A percentile compares a stretch with the other conserved stretches of the same genome.
phyloP scores from a whole-genome alignment of 805 yeast species.

The Barnettozyma salicaria region DNA sequence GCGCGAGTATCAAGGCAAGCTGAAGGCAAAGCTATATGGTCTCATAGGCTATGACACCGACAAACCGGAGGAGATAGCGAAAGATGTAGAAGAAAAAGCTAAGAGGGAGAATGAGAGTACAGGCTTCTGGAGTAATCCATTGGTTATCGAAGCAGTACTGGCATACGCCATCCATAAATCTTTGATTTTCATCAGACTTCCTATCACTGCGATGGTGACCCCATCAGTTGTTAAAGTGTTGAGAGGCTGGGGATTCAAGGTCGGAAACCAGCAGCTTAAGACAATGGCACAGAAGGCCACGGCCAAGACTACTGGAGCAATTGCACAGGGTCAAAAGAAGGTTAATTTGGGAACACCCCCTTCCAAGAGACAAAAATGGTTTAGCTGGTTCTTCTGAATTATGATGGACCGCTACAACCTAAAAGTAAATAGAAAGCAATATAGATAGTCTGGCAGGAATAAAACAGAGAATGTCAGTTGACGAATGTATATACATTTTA shows the following conservation, averaged over 20 bases:
- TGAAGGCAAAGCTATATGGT: slow-evolving; percentile 36
- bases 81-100: slow-evolving; percentile 20
- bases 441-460: not conserved
- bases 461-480: no score
- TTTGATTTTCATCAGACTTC: slow-evolving; percentile 75
- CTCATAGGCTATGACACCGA: slow-evolving; percentile 54
- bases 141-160: slow-evolving; percentile 78
- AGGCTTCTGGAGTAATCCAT: slow-evolving; percentile 30
- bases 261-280: slow-evolving; percentile 47
- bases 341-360: slow-evolving; percentile 51
- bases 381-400: slow-evolving; percentile 47
- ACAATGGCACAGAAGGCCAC: slow-evolving; percentile 33
- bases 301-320: slow-evolving; percentile 31
- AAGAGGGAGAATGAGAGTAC: slow-evolving; percentile 11
- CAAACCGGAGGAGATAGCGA: slow-evolving; percentile 32
- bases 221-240: slow-evolving; percentile 67
- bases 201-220: slow-evolving; percentile 87
- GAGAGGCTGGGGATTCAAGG: slow-evolving; percentile 73
- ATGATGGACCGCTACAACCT: no score
- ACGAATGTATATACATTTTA: no score
- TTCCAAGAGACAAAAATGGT: slow-evolving; percentile 49
- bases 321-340: slow-evolving; percentile 29
- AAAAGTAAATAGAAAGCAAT: not conserved
- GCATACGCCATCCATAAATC: slow-evolving; percentile 94
- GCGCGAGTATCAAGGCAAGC: slow-evolving; percentile 54